Percentiles rank a stretch among this genome's conserved stretches.
These are phyloP conservation scores for Teunomyces pallodes DNA, from an alignment of 805 yeast genomes.

Conservation along the genomic window DNA sequence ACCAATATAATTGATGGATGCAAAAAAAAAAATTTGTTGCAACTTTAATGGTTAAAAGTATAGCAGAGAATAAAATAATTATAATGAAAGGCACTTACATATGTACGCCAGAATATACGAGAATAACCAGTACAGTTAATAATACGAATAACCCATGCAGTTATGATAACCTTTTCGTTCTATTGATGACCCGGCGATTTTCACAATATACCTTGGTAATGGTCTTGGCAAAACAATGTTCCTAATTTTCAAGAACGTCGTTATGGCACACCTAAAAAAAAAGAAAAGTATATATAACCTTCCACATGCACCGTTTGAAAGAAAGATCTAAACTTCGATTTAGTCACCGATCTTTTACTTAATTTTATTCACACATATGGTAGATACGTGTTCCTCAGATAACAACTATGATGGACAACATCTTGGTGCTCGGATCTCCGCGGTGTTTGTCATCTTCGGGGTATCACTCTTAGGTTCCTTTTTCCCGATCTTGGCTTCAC, in stretches of 20 bases:
- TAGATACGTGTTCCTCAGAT: conserved; percentile 9
- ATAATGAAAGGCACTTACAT: too few species aligned
- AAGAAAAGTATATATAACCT: too few species aligned
- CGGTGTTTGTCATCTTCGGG: conserved; percentile 30
- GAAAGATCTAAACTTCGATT: too few species aligned
- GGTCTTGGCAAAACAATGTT: not conserved
- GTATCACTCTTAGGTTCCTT: conserved; percentile 30
- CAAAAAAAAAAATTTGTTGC: not conserved
- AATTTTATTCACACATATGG: conserved; percentile 7
- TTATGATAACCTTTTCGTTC: too few species aligned
- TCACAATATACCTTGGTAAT: too few species aligned
- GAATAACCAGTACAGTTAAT: too few species aligned
- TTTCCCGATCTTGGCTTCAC: conserved; percentile 26
- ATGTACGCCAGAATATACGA: too few species aligned
- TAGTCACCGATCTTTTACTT: too few species aligned
- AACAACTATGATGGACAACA: conserved; percentile 22
- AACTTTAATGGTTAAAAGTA: not conserved
- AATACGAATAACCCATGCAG: too few species aligned
- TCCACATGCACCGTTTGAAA: too few species aligned
- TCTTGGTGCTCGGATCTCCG: conserved; percentile 25
- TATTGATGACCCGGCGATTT: too few species aligned
- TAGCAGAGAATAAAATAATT: not conserved
- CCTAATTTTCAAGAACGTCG: not conserved
- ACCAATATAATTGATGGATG: not conserved
- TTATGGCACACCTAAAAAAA: too few species aligned